Evolutionary conservation across 164 flowering plant species (phyloP).

Genomic region (Magnolia sinica): DNA sequence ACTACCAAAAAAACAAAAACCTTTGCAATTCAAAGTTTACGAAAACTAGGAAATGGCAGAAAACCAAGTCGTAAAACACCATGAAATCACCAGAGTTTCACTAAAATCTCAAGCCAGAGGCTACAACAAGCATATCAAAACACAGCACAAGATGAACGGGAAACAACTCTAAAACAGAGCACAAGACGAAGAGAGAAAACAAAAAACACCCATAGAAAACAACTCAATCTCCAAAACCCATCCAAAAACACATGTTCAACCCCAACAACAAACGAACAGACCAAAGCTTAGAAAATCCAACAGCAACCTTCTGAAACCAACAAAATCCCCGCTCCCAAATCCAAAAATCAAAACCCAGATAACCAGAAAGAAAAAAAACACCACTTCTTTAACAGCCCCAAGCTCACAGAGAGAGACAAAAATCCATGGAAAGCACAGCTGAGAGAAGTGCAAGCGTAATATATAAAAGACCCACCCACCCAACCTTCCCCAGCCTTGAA

Average conservation of each 20-base stretch:
- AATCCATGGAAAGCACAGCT: background rate
- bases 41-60: background rate
- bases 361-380: background rate
- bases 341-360: background rate
- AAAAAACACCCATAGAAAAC: background rate
- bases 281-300: background rate
- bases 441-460: background rate
- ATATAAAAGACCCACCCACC: slow-evolving; percentile 11
- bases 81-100: background rate
- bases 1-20: background rate
- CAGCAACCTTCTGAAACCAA: background rate
- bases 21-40: background rate
- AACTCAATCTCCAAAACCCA: background rate
- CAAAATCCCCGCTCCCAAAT: background rate
- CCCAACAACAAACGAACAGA: slow-evolving; percentile 4
- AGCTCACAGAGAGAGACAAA: background rate
- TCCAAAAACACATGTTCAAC: background rate
- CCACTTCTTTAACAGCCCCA: background rate
- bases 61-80: background rate
- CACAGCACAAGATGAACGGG: background rate
- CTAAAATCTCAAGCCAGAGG: background rate
- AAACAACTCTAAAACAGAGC: background rate
- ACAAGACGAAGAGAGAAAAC: background rate
- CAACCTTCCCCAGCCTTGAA: background rate
- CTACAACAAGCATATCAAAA: background rate